Conservation (phyloP, 768 basidiomycete species). For the Inosperma sp. region DNA sequence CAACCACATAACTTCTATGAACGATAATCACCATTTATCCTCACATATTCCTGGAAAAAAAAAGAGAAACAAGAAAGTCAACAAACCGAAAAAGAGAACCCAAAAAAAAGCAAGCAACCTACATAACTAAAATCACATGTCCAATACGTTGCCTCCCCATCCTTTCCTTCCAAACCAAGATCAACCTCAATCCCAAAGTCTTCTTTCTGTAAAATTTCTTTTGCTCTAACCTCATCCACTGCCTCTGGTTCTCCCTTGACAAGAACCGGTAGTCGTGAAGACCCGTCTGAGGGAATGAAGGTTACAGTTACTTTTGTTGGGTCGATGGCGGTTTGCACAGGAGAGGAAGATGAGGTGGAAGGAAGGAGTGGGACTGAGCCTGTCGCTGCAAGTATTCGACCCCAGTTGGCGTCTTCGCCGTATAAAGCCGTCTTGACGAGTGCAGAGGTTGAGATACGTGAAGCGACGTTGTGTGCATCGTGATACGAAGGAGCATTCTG, state of each 20-base stretch:
- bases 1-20: no score
- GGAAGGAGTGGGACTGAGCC: slow-evolving; percentile 62
- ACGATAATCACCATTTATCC: slow-evolving; percentile 90
- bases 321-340: slow-evolving; percentile 46
- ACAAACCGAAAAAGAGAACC: background rate
- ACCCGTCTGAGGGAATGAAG: slow-evolving; percentile 70
- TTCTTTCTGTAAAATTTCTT: slow-evolving; percentile 72
- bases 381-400: slow-evolving; percentile 89
- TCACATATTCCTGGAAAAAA: slow-evolving; percentile 98
- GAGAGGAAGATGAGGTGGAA: slow-evolving; percentile 41
- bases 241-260: slow-evolving; percentile 88
- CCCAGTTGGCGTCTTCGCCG: slow-evolving; percentile 98
- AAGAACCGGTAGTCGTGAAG: slow-evolving; percentile 64
- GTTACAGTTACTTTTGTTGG: slow-evolving; percentile 81
- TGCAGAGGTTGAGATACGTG: slow-evolving; percentile 87
- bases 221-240: slow-evolving; percentile 84
- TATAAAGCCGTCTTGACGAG: slow-evolving; percentile 95
- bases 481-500: slow-evolving; percentile 77
- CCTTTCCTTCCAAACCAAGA: slow-evolving; percentile 48
- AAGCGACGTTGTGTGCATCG: slow-evolving; percentile 88
- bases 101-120: slow-evolving; percentile 36
- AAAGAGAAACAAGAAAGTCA: no score
- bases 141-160: slow-evolving; percentile 83
- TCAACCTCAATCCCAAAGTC: slow-evolving; percentile 85
- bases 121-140: slow-evolving; percentile 99